Base-by-base conservation (phyloP, 805 yeast genomes). In the Metschnikowia sp. region DNA sequence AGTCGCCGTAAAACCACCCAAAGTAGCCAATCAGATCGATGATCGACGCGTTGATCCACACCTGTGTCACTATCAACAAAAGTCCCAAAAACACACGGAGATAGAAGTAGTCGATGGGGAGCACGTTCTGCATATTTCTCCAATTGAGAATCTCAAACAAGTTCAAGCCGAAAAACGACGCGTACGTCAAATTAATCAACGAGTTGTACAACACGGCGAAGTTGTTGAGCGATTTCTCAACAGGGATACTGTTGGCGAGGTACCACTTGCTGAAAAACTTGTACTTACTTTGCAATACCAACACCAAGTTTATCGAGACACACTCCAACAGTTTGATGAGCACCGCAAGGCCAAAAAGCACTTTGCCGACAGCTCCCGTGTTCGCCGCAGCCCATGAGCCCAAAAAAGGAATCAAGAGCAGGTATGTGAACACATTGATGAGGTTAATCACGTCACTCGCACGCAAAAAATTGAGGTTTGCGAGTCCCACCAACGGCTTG, bases 1-100 rank as follows among this genome's bases (percentile, higher is more conserved):
- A 87, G 63, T 87, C 96, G 48, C 96, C 95, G 63, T 84, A 87
- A 58, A 86, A 87, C 94, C 94, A 87, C n/a, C 95, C 94, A 64
- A 83, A 86, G 51, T 84, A 85, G 2, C 92, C 92, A 53, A 87
- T 81, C 42, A 86, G 81, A 38, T 79, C 79, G 53, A 82, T 75
- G 33, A 86, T 85, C 30, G 88, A 85, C 22, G 74, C 57, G 54
- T 85, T 81, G 32, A 88, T 84, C 85, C 88, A 82, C 13, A 76
- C 61, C 57, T 87, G 95, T 29, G 87, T 70, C 8, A 74, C 55
- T 12, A 83, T 69, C 32, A 86, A 69, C 49, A 80, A 62, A 1
- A 66, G 50, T 10, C 92, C 92, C 40, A 83, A 58, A 45, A 84
- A 83, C n/a, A 78, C 54, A 47, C 86, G 64, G 51, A 82, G 72